Conservation (phyloP, 345 rosid genomes). For the Citrus sp. region DNA sequence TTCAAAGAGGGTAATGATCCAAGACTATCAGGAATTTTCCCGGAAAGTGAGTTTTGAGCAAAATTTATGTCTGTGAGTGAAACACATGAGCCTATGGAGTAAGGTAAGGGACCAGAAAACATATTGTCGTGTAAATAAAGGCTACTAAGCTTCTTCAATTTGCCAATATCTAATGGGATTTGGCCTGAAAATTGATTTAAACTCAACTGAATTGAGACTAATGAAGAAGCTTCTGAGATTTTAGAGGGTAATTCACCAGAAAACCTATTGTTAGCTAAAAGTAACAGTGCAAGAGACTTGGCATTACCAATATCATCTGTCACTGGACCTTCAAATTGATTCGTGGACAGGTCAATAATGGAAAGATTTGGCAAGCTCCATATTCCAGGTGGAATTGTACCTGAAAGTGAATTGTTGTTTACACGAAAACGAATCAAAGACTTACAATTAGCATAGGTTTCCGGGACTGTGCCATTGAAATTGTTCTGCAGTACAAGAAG, state of each 20-base stretch:
- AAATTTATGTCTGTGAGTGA: slow-evolving; percentile 51
- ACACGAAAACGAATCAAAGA: slow-evolving; percentile 56
- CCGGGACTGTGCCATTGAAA: slow-evolving; percentile 61
- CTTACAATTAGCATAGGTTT: slow-evolving; percentile 49
- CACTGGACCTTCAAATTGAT: slow-evolving; percentile 58
- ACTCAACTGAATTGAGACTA: slow-evolving; percentile 46
- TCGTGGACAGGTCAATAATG: slow-evolving; percentile 56
- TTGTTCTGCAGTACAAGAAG: slow-evolving; percentile 65
- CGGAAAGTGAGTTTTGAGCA: slow-evolving; percentile 56
- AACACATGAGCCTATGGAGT: slow-evolving; percentile 50
- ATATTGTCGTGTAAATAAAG: slow-evolving; percentile 46
- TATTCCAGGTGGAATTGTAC: slow-evolving; percentile 54
- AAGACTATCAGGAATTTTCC: slow-evolving; percentile 57
- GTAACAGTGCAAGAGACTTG: slow-evolving; percentile 51
- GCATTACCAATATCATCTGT: slow-evolving; percentile 50
- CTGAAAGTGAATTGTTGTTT: slow-evolving; percentile 63
- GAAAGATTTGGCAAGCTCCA: slow-evolving; percentile 72
- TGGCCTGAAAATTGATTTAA: slow-evolving; percentile 53
- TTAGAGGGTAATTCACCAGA: slow-evolving; percentile 56
- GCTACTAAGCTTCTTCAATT: slow-evolving; percentile 48
- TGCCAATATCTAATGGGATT: slow-evolving; percentile 50
- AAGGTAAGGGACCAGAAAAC: slow-evolving; percentile 60
- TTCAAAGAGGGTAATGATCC: slow-evolving; percentile 46
- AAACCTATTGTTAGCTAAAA: slow-evolving; percentile 49
- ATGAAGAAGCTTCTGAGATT: slow-evolving; percentile 52